Base-by-base conservation (phyloP, 2,329 filamentous ascomycete species). In the Alternaria novae-zelandiae region DNA sequence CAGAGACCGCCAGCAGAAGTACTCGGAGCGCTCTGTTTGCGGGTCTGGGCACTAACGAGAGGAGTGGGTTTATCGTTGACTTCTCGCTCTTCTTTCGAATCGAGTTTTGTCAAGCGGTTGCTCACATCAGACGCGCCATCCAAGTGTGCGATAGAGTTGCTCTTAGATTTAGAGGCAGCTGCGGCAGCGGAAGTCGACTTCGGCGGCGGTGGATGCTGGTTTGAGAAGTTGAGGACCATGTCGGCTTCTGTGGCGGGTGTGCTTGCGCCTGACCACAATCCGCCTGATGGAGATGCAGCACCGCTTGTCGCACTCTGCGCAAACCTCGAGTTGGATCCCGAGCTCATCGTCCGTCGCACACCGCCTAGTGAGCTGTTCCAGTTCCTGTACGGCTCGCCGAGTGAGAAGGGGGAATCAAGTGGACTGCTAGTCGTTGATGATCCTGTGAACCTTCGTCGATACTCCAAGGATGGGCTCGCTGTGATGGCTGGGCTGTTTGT, bases 181-280 rank as follows among this genome's bases (percentile, higher is more conserved):
- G 70, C n/a, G 68, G 70, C 15, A 43, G 44, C 56, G 28, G 61
- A 47, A 43, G 54, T 65, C 13, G 63, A 54, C n/a, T 64, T 61
- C 12, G 74, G 36, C 36, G 36, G 67, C n/a, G 57, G 58, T 9
- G 73, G 66, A 5, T 73, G 72, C 58, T 65, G 66, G 25, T 67
- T 69, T 10, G 61, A 64, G 64, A 80, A 79, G 46, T 78, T 78
- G 20, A 78, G 68, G 7, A 79, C 70, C 68, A 79, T 71, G 49
- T 81, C 78, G 4, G 68, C 63, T 43, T 76, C 68, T 4, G 67
- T 41, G 4, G 65, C 64, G 3, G 72, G 59, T 28, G 68, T 63
- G 11, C 69, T 68, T 8, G 72, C 70, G 54, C 69, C 77, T 9
- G 79, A 82, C 82, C 82, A 84, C 10, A 84, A 69, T 3, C 82